Percentiles rank a stretch among this genome's conserved stretches.
phyloP scores from a whole-genome alignment of 2,329 filamentous ascomycete species.

The Neospermospora avenae region DNA sequence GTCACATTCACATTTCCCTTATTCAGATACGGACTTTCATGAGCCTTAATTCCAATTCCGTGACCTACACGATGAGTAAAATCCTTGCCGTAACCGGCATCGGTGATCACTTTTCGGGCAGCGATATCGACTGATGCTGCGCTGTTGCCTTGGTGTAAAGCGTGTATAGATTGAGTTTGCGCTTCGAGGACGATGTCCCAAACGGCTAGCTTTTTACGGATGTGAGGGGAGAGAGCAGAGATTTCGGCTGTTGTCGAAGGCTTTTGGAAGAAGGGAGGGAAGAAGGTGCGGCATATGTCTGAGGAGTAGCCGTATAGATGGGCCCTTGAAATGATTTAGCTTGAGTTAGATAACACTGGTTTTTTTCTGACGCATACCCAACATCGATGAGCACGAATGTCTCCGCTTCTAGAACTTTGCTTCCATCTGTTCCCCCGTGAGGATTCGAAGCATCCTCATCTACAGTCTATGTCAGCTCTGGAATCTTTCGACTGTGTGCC shows the following conservation, averaged over 20 bases:
- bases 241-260: constrained; percentile 17
- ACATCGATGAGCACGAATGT: constrained; percentile 62
- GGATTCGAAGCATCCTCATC: constrained; percentile 41
- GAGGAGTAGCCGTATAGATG: constrained; percentile 62
- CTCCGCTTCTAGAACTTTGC: constrained; percentile 48
- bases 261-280: constrained; percentile 39
- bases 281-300: constrained; percentile 62
- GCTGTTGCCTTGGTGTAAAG: constrained; percentile 49
- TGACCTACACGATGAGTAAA: constrained; percentile 64
- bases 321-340: constrained; percentile 36
- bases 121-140: constrained; percentile 60
- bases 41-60: constrained; percentile 64
- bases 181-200: constrained; percentile 62
- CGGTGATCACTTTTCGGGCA: constrained; percentile 53
- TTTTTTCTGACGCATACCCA: constrained; percentile 36
- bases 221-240: constrained; percentile 17
- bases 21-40: constrained; percentile 63
- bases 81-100: constrained; percentile 54
- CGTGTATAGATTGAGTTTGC: constrained; percentile 51
- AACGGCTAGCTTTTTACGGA: constrained; percentile 51
- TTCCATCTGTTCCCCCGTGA: constrained; percentile 41
- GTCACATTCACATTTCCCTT: constrained; percentile 51
- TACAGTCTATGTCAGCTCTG: constrained; percentile 12
- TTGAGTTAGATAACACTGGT: background rate
- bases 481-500: no score